Evolutionary conservation across 805 yeast species (phyloP), one percentile per base, ranked within the genome.

Genomic region (Metschnikowia proteae): DNA sequence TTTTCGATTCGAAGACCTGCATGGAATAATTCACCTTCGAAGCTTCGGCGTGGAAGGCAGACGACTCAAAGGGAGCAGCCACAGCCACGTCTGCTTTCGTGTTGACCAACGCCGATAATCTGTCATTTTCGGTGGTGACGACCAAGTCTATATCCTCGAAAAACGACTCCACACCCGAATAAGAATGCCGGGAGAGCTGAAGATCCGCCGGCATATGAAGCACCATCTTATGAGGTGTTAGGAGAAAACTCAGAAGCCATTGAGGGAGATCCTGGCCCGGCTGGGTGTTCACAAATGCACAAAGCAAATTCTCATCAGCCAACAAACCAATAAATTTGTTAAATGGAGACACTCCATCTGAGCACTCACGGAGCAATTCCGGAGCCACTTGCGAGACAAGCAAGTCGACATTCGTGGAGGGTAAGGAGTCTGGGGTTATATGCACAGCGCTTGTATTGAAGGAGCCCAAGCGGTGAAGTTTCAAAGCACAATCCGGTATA

Each of bases 401-500:
- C 1, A 70, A 68, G 28, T 51, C 39, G 3, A 68, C 49, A 3
- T 43, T 39, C 1, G 66, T 46, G 8, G 36, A 42, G 6, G 63
- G 50, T 0, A 55, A 50, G 3, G 35, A 3, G 9, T 50, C 36
- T 0, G 66, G 67, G 9, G 28, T 27, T 8, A 63, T 41, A 1
- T 23, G 5, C n/a, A 64, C 32, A 2, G 51, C 43, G 2, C 45
- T 46, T 8, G 59, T 56, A 11, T 32, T 43, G 66, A 69, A 63
- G 1, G 48, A 35, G 0, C 73, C 73, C 3, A 69, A 44, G 10
- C 44, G 41, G 6, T 58, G 48, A 8, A 58, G 54, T 2, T 55
- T 37, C 3, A 40, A 42, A 5, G 58, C 37, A 53, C 74, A 69
- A 46, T 64, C 66, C 26, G 58, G 49, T 2, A 70, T 39, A 7